A percentile compares a stretch with the other conserved stretches of the same genome.
These are phyloP conservation scores for Fraxinus latifolia DNA, from an alignment of 305 asterid genomes.

Conservation along the genomic window DNA sequence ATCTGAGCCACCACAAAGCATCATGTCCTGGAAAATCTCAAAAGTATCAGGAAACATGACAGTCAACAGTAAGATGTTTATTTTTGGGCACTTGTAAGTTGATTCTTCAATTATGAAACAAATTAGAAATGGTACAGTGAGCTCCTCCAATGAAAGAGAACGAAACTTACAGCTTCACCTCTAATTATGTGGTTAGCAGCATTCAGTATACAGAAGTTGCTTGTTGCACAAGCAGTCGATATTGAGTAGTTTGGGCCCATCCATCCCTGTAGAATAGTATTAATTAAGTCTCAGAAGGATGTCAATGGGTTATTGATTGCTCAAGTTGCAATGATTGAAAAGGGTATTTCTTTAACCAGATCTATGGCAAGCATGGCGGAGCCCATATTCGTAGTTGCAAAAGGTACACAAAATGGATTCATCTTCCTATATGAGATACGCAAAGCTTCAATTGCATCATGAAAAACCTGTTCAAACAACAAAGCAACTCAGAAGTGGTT, in stretches of 20 bases:
- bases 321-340: neutral
- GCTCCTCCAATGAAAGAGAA: constrained; percentile 10
- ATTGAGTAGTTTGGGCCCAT: constrained; percentile 98
- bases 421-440: constrained; percentile 85
- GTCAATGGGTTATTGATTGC: neutral
- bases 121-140: constrained; percentile 5
- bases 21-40: constrained; percentile 74
- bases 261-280: constrained; percentile 70
- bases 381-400: constrained; percentile 93
- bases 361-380: constrained; percentile 96
- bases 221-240: constrained; percentile 96
- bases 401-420: constrained; percentile 96
- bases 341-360: constrained; percentile 47
- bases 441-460: constrained; percentile 87
- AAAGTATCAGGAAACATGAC: constrained; percentile 25
- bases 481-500: constrained; percentile 18
- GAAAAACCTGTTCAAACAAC: constrained; percentile 60
- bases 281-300: constrained; percentile 23
- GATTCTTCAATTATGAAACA: constrained; percentile 10
- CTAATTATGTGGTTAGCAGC: constrained; percentile 95
- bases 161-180: constrained; percentile 88
- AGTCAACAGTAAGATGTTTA: neutral
- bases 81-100: constrained; percentile 15
- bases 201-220: constrained; percentile 90
- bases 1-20: constrained; percentile 98